Evolutionary conservation across 441 rosid genomes (phyloP).

Genomic region (Mallotus japonicus): DNA sequence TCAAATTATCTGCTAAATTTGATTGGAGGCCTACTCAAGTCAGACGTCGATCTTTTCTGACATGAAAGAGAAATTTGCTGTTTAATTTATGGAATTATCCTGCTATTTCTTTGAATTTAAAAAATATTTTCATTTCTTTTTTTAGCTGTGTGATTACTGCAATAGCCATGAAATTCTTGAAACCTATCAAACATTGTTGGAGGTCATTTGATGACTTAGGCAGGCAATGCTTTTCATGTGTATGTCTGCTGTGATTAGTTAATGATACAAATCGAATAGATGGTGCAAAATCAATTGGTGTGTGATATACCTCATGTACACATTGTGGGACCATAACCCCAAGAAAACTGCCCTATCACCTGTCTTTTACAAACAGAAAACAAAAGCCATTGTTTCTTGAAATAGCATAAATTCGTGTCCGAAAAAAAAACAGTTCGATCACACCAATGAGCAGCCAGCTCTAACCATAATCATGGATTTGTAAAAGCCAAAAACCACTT

Average conservation of each 20-base stretch:
- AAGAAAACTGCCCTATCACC: not conserved
- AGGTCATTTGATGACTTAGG: not conserved
- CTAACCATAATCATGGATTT: not conserved
- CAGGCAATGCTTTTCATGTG: not conserved
- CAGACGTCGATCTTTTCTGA: not conserved
- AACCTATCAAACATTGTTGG: constrained; percentile 1
- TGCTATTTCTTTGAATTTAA: not conserved
- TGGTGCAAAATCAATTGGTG: not conserved
- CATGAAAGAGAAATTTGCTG: too few species aligned
- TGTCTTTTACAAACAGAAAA: not conserved
- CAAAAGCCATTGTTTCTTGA: not conserved
- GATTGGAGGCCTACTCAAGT: not conserved
- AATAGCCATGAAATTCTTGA: not conserved
- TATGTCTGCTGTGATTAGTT: not conserved
- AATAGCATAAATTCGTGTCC: not conserved
- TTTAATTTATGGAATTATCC: too few species aligned
- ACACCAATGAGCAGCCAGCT: constrained; percentile 19
- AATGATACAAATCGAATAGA: not conserved
- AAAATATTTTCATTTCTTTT: not conserved
- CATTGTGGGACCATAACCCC: not conserved
- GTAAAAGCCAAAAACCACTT: constrained; percentile 3
- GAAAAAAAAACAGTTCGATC: not conserved
- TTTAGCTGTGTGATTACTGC: not conserved
- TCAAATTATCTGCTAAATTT: not conserved
- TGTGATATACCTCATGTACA: constrained; percentile 9